Evolutionary conservation across 2,329 filamentous ascomycete genomes (phyloP).

Genomic region (Venturia aucupariae): DNA sequence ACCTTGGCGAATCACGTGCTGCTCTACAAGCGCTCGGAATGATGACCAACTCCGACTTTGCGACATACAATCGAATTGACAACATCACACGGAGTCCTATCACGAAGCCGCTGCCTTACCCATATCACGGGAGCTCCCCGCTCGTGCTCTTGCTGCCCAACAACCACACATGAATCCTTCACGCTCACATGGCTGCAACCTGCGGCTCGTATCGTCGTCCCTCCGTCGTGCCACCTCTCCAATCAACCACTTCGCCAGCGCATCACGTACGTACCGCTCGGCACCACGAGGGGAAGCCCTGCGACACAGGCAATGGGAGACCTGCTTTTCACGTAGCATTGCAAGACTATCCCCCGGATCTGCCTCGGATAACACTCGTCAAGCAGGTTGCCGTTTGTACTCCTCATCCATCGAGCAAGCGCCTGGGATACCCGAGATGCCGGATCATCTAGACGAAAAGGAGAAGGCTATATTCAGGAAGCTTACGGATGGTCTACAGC

Average conservation of each 20-base stretch:
- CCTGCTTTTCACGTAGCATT: background rate
- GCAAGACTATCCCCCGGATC: background rate
- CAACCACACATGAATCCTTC: slow-evolving; percentile 3
- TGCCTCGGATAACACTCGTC: background rate
- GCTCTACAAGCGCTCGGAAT: background rate
- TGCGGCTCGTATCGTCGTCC: slow-evolving; percentile 2
- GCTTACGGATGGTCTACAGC: slow-evolving; percentile 33
- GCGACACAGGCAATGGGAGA: background rate
- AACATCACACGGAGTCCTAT: background rate
- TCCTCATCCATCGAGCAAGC: slow-evolving; percentile 1
- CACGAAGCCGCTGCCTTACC: background rate
- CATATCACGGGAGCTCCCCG: background rate
- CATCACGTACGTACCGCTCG: background rate
- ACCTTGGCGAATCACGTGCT: background rate
- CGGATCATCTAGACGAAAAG: slow-evolving; percentile 37
- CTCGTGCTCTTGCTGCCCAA: slow-evolving; percentile 6
- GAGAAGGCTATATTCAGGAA: slow-evolving; percentile 41
- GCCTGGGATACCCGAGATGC: slow-evolving; percentile 25
- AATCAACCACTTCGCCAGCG: background rate
- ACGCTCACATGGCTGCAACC: background rate
- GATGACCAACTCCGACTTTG: background rate
- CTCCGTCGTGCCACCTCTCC: background rate
- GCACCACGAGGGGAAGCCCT: background rate
- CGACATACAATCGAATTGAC: background rate
- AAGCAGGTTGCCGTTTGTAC: slow-evolving; percentile 4